These are phyloP conservation scores for Pseudogymnoascus destructans DNA, from an alignment of 2,329 filamentous ascomycete species.

Conservation along the genomic window DNA sequence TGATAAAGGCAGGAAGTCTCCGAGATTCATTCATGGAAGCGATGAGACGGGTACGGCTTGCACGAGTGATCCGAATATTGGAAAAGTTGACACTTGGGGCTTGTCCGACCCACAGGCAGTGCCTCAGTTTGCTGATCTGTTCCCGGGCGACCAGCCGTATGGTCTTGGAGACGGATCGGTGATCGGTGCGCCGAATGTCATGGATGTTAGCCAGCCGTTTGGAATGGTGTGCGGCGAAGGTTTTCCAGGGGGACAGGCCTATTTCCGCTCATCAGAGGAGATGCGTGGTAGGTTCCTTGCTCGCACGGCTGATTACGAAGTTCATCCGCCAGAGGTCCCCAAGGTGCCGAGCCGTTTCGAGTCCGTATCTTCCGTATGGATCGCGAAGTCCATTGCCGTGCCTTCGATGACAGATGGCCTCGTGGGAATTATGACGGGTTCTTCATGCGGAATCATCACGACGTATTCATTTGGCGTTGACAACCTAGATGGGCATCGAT, in stretches of 20 bases:
- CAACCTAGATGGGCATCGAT: constrained; percentile 45
- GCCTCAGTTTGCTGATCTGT: constrained; percentile 64
- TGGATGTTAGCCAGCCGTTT: constrained; percentile 80
- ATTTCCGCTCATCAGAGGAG: constrained; percentile 63
- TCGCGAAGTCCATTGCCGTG: constrained; percentile 67
- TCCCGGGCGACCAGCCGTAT: constrained; percentile 59
- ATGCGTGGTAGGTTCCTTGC: constrained; percentile 63
- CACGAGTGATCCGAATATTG: constrained; percentile 64
- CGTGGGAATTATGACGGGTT: constrained; percentile 71
- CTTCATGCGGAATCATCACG: constrained; percentile 69
- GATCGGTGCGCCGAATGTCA: constrained; percentile 67
- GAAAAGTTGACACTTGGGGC: constrained; percentile 72
- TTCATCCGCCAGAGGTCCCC: constrained; percentile 61
- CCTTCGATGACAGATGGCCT: constrained; percentile 61
- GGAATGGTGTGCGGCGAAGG: constrained; percentile 79
- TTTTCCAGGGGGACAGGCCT: constrained; percentile 67
- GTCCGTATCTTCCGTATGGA: constrained; percentile 70
- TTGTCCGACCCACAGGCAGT: constrained; percentile 62
- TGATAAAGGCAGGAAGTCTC: constrained; percentile 56
- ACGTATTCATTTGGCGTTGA: constrained; percentile 58
- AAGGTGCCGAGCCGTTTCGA: constrained; percentile 57
- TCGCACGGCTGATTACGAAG: constrained; percentile 44
- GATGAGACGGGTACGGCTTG: constrained; percentile 67
- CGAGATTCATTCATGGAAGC: constrained; percentile 71
- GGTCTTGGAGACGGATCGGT: constrained; percentile 65